Evolutionary conservation across 2,329 filamentous ascomycete species (phyloP), one percentile per base, ranked within the genome.

Genomic region (Phyllosticta capitalensis): DNA sequence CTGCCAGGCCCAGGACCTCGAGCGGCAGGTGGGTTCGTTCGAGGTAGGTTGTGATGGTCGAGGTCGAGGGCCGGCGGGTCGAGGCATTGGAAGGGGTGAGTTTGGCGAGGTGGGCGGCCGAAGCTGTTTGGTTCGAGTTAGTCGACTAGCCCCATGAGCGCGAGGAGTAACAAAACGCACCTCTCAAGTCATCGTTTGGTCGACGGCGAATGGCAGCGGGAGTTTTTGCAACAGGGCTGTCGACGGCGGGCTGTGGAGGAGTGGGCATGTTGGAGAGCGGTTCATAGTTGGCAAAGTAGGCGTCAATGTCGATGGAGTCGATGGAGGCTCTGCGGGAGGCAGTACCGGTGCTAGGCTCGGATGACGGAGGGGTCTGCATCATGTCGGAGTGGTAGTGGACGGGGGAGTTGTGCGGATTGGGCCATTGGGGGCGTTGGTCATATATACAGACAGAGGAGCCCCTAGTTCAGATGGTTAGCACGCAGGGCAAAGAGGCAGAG

Each of bases 191-290:
- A 26, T 59, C 53, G 20, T 55, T 53, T 45, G n/a, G 52, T 33
- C 54, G 33, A 38, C 30, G 26, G 4, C 24, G 24, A 26, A 7
- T 7, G 24, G 38, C 38, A n/a, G n/a, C 38, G 14, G 24, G 38
- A 14, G 12, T 45, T n/a, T n/a, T n/a, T n/a, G 38, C 17, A 12
- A n/a, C 14, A n/a, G 38, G 21, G 30, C 60, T 50, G 12, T 26
- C 26, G 17, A 50, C 30, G 19, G 52, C 55, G 14, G 55, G 70
- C n/a, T n/a, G 38, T n/a, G 73, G 73, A 59, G 73, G 73, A 17
- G 73, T 75, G 6, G 73, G 73, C 21, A 74, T 65, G 63, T 70
- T 73, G 30, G 72, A 74, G 49, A 74, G 65, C 53, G 72, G 72
- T 24, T 71, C 69, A 52, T 70, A 75, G 58, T 63, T 69, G 49